Conservation (phyloP, 768 basidiomycete species). For the Paxillus involutus region DNA sequence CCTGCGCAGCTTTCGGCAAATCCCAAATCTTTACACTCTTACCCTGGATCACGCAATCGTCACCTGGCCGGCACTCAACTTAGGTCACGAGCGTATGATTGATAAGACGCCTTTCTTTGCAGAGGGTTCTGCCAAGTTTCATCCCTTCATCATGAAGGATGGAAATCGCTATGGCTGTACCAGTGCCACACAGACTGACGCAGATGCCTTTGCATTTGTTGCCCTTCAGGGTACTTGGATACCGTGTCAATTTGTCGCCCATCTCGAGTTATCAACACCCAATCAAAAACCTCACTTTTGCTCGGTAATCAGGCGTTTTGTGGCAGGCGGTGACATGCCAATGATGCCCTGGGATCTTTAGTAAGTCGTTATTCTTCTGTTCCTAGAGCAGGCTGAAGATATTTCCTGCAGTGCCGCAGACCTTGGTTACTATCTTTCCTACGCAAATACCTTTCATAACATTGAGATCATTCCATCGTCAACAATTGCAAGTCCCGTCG, state of each 20-base stretch:
- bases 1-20: neutral
- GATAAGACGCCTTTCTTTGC: neutral
- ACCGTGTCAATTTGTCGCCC: neutral
- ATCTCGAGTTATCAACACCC: neutral
- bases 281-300: neutral
- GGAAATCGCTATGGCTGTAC: neutral
- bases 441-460: neutral
- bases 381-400: neutral
- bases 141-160: neutral
- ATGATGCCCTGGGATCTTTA: conserved; percentile 2
- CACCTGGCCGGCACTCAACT: neutral
- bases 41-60: neutral
- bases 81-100: neutral
- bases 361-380: neutral
- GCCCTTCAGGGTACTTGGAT: neutral
- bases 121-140: neutral
- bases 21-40: neutral
- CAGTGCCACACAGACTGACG: neutral
- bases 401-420: neutral
- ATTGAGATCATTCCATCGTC: neutral
- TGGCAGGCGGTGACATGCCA: neutral
- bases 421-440: neutral
- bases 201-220: neutral
- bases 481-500: neutral
- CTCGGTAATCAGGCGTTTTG: neutral